phyloP scores from a whole-genome alignment of 768 basidiomycete species.

The Mycena albidolilacea region DNA sequence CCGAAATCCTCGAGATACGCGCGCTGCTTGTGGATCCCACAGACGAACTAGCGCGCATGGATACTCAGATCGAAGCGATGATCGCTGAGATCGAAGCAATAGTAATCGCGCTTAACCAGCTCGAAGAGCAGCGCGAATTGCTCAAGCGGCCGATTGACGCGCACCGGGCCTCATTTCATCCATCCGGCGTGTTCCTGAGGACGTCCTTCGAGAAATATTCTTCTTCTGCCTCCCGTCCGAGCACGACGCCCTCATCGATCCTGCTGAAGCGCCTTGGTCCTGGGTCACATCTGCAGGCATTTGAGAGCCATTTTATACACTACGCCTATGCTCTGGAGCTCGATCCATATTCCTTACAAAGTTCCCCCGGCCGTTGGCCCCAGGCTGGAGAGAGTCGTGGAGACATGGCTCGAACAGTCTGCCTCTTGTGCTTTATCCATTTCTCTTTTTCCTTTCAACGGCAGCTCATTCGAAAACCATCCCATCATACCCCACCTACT shows the following conservation, averaged over 20 bases:
- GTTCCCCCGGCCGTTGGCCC: too few species aligned
- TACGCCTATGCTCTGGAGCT: conserved; percentile 24
- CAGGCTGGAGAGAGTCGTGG: not conserved
- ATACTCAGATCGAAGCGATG: conserved; percentile 5
- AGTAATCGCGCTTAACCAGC: not conserved
- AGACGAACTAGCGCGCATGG: conserved; percentile 1
- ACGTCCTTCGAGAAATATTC: conserved; percentile 29
- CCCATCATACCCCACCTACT: not conserved
- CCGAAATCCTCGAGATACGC: not conserved
- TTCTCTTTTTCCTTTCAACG: not conserved
- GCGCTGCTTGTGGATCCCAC: not conserved
- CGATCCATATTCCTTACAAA: conserved; percentile 12
- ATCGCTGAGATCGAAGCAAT: not conserved
- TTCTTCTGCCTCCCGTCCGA: conserved; percentile 9
- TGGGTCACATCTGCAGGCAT: conserved; percentile 25
- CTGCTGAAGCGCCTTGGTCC: conserved; percentile 18
- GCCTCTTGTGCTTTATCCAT: conserved; percentile 2
- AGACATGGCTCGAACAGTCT: conserved; percentile 2
- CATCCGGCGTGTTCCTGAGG: conserved; percentile 15
- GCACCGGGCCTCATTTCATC: conserved; percentile 1
- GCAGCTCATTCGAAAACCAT: not conserved
- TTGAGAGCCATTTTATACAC: conserved; percentile 18
- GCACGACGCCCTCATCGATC: conserved; percentile 26
- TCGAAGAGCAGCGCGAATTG: not conserved
- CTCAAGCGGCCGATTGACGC: conserved; percentile 18